Evolutionary conservation across 2,329 filamentous ascomycete genomes (phyloP).

Genomic region (Fusarium cyanostomum): DNA sequence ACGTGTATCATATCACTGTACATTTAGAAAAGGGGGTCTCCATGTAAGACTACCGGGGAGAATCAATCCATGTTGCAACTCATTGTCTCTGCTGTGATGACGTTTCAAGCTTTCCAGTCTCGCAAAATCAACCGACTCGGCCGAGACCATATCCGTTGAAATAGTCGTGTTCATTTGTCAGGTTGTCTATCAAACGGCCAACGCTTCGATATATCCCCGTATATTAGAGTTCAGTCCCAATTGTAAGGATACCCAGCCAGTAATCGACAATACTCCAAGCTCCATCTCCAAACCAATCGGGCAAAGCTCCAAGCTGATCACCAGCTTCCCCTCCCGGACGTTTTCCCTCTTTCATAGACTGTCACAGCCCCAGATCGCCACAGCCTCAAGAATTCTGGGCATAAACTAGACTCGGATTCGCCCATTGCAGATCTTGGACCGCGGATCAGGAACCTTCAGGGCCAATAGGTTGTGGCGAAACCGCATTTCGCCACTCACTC

Average conservation of each 20-base stretch:
- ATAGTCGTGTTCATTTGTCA: neutral
- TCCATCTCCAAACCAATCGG: neutral
- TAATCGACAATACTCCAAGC: neutral
- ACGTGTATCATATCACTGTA: conserved; percentile 43
- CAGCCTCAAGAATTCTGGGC: too few relatives aligned
- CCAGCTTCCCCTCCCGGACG: neutral
- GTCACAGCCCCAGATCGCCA: neutral
- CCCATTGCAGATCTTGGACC: too few relatives aligned
- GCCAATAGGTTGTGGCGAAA: neutral
- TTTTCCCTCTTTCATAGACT: neutral
- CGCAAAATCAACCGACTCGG: too few relatives aligned
- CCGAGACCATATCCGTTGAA: neutral
- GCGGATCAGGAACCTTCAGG: neutral
- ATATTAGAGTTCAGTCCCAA: neutral
- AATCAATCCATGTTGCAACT: conserved; percentile 11
- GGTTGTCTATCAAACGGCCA: neutral
- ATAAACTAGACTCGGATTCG: too few relatives aligned
- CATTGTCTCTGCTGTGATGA: neutral
- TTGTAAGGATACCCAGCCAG: neutral
- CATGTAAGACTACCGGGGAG: conserved; percentile 32
- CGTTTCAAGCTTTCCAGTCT: too few relatives aligned
- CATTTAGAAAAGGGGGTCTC: conserved; percentile 41
- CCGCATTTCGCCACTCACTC: neutral
- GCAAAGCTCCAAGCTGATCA: neutral
- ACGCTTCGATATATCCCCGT: neutral